phyloP scores from a whole-genome alignment of 371 early-diverging fungal species.

The Batrachochytrium dendrobatidis region DNA sequence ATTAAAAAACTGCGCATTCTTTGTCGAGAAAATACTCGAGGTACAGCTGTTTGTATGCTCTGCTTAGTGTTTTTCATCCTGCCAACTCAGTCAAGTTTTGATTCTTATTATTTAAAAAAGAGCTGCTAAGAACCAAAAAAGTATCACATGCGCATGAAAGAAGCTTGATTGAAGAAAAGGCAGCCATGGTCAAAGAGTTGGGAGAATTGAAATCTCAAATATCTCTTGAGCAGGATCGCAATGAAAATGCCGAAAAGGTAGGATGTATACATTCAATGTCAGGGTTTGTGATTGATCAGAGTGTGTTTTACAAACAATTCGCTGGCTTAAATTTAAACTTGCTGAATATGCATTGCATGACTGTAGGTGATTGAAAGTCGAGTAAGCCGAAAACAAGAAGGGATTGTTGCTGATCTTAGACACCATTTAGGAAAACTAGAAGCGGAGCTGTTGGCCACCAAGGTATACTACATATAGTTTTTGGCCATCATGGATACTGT shows the following conservation, averaged over 20 bases:
- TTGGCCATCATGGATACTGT: not conserved
- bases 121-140: constrained; percentile 37
- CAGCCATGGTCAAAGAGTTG: constrained; percentile 25
- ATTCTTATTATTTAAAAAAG: constrained; percentile 9
- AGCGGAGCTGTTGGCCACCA: constrained; percentile 20
- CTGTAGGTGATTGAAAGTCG: constrained; percentile 22
- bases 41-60: constrained; percentile 15
- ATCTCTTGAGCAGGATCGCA: constrained; percentile 19
- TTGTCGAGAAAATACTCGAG: constrained; percentile 44
- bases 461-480: constrained; percentile 16
- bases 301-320: not conserved
- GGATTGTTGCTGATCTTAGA: constrained; percentile 25
- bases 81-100: not conserved
- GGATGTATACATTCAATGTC: too few relatives aligned
- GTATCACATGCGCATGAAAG: constrained; percentile 28
- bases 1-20: constrained; percentile 24
- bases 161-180: constrained; percentile 37
- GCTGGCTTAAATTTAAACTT: not conserved
- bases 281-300: not conserved
- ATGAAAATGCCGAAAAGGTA: constrained; percentile 32
- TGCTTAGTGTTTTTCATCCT: not conserved
- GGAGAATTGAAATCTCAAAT: constrained; percentile 7
- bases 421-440: constrained; percentile 24
- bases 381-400: constrained; percentile 25
- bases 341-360: not conserved